Evolutionary conservation across 768 basidiomycete genomes (phyloP), one percentile per base, ranked within the genome.

Genomic region (Phylloporus scabripes): DNA sequence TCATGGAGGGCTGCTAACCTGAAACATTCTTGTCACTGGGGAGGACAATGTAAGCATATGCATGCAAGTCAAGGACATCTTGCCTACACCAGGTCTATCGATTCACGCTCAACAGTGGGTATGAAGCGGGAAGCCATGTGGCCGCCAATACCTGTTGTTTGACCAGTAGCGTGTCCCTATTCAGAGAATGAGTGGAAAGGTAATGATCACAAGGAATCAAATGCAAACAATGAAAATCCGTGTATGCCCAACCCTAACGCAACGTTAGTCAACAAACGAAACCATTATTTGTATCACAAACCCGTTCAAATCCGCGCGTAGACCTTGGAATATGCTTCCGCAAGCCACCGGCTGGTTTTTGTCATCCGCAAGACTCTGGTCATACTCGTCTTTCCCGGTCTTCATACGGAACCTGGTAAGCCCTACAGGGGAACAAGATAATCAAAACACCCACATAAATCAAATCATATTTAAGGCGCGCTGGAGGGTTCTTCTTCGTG

Each of bases 101-200:
- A 87, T 69, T 98, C 95, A 53, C 95, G 80, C 65, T 98, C 95
- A 7, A 98, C 94, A 0, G 94, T 97, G 9, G 92, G 90, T 49
- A 98, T 94, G 61, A 96, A 96, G 3, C 93, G 75, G 8, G 88
- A 84, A 0, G 91, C 74, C 58, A 86, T 73, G 50, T 84, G 79
- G 0, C 81, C 81, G 2, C 78, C 79, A 26, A 83, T 70, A 34
- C 95, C 94, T 1, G 93, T 95, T 9, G 92, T 95, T 69, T 98
- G 95, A 5, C 78, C 85, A 4, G 92, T 96, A 14, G 91, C 81
- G 64, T 94, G 92, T 12, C 92, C 91, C 87, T 90, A 45, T 15
- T 36, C 11, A 21, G n/a, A 41, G 18, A 37, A 20, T 60, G 5
- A 57, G 34, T 51, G 28, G 9, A 28, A 44, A n/a, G 41, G 20